phyloP scores from a whole-genome alignment of 345 rosid genomes.

The Gossypium herbaceum region DNA sequence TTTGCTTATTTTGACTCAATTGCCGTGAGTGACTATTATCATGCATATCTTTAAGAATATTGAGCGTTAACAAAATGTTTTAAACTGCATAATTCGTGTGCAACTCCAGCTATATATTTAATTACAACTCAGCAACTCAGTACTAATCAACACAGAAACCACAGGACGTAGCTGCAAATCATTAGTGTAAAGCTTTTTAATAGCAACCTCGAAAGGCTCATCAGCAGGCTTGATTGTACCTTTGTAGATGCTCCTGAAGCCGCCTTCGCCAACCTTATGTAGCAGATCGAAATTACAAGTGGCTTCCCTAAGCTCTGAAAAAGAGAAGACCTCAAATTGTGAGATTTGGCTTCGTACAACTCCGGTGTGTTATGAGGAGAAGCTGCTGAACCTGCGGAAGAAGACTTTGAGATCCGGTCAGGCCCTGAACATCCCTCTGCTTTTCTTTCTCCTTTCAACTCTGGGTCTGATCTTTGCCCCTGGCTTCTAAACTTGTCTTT shows the following conservation, averaged over 20 bases:
- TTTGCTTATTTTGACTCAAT: too few relatives aligned
- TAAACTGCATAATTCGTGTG: too few relatives aligned
- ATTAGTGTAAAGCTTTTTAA: conserved; percentile 67
- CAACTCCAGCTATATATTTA: too few relatives aligned
- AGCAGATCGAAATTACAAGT: conserved; percentile 55
- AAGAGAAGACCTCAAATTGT: conserved; percentile 61
- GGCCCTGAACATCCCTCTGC: conserved; percentile 18
- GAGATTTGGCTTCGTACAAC: conserved; percentile 61
- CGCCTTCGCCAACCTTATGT: conserved; percentile 84
- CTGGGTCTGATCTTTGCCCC: conserved; percentile 47
- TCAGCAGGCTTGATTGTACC: conserved; percentile 46
- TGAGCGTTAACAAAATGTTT: too few relatives aligned
- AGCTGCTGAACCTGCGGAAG: conserved; percentile 44
- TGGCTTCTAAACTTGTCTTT: conserved; percentile 40
- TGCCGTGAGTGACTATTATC: too few relatives aligned
- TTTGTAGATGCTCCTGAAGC: conserved; percentile 72
- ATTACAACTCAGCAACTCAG: too few relatives aligned
- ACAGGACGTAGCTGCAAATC: conserved; percentile 55
- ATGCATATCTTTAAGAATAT: too few relatives aligned
- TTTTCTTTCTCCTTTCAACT: conserved; percentile 26
- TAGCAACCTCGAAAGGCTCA: conserved; percentile 54
- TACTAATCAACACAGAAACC: too few relatives aligned
- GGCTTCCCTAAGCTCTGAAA: conserved; percentile 63
- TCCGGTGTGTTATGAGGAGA: conserved; percentile 60
- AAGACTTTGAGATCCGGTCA: conserved; percentile 38